Evolutionary conservation across 2,329 filamentous ascomycete genomes (phyloP), one percentile per base, ranked within the genome.

Genomic region (Cladosporium sp.): DNA sequence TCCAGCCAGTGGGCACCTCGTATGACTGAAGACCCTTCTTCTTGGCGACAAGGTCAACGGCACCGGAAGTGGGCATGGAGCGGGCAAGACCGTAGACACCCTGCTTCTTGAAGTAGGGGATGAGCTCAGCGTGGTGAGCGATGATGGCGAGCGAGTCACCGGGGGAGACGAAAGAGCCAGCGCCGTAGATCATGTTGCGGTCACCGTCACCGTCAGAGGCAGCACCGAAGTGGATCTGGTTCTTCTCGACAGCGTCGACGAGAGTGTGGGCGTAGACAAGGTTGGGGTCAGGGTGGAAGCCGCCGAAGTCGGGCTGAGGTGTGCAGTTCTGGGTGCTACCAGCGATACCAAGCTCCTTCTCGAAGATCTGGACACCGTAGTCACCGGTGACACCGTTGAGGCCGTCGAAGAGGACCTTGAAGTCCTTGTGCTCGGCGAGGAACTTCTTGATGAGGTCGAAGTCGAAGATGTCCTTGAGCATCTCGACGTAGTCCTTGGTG

Each of bases 121-220:
- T 99, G 67, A 97, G 88, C 74, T 97, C 88, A 72, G 95, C 93
- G 78, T 99, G 90, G 84, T 99, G 95, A 58, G 95, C 93, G 76
- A 99, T 99, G 78, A 99, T 99, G 76, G 95, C 95, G 74, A 99
- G 85, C 75, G 92, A 97, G 84, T 99, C 95, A 76, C 95, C 95
- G 8, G 95, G 95, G 8, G 94, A 98, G 68, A 99, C 95, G 76
- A 99, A 99, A 53, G 91, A 89, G 75, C 96, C 94, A 71, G 94
- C 93, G 69, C 95, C 95, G 81, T 99, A 99, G 77, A 99, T 99
- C 95, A 99, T 99, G 88, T 99, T 99, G 73, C 95, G 91, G 84
- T 99, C 95, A 75, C 95, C 95, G 74, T 99, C 95, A 72, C 95
- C 95, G 73, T 99, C 95, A 69, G 92, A 96, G 57, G 95, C 95